Evolutionary conservation across 768 basidiomycete genomes (phyloP).

Genomic region (Epithele typhae): DNA sequence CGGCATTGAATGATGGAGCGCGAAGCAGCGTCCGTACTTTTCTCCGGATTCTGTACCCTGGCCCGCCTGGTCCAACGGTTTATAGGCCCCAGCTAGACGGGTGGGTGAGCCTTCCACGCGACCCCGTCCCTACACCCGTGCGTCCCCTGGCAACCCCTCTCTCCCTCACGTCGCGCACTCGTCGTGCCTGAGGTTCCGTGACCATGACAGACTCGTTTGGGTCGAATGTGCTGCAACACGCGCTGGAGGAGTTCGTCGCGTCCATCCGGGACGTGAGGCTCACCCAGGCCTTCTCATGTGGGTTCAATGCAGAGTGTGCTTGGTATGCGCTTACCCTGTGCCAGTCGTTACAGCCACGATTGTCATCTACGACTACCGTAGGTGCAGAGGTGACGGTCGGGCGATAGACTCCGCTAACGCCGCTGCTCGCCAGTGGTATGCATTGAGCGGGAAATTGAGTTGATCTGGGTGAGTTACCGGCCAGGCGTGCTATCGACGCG

Average conservation of each 20-base stretch:
- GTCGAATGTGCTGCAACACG: too few relatives aligned
- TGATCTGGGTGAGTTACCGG: constrained; percentile 20
- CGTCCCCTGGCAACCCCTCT: too few relatives aligned
- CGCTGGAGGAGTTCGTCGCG: background rate
- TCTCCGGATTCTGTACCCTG: too few relatives aligned
- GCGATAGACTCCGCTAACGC: background rate
- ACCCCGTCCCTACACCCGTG: too few relatives aligned
- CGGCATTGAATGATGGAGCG: too few relatives aligned
- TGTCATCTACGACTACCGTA: constrained; percentile 22
- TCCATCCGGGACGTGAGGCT: background rate
- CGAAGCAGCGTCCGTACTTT: too few relatives aligned
- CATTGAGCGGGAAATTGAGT: constrained; percentile 18
- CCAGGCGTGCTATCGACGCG: background rate
- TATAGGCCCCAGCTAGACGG: too few relatives aligned
- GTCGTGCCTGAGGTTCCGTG: too few relatives aligned
- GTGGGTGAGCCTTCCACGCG: too few relatives aligned
- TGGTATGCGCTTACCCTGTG: background rate
- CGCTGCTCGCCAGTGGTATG: constrained; percentile 14
- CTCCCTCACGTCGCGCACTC: too few relatives aligned
- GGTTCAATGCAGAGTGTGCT: background rate
- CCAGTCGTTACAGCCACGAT: constrained; percentile 17
- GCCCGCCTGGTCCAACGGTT: too few relatives aligned
- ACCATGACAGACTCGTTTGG: too few relatives aligned
- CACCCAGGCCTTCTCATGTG: background rate
- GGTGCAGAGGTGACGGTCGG: background rate